Conservation (phyloP, 805 yeast species). For the Kodamaea restingae region DNA sequence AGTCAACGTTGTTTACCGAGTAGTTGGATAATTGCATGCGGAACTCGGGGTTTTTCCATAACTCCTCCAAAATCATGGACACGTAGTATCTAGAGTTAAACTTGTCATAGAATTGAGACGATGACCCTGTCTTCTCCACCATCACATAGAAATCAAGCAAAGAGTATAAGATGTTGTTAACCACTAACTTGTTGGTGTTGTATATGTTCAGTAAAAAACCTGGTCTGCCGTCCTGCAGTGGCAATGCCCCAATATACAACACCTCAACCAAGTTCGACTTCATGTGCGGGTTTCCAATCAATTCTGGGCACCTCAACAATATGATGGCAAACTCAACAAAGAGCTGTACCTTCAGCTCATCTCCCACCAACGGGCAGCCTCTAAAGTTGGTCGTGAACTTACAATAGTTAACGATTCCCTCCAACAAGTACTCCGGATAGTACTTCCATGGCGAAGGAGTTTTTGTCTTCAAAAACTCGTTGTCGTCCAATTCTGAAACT, state of each 20-base stretch:
- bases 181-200: conserved; percentile 58
- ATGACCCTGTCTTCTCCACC: conserved; percentile 94
- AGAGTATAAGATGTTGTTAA: conserved; percentile 69
- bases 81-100: conserved; percentile 87
- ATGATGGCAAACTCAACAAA: conserved; percentile 71
- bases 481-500: conserved; percentile 68
- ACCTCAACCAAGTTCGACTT: conserved; percentile 81
- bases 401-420: conserved; percentile 72
- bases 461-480: conserved; percentile 60
- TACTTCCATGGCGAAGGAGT: conserved; percentile 76
- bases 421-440: conserved; percentile 81
- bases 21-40: conserved; percentile 65
- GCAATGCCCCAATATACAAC: conserved; percentile 68
- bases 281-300: conserved; percentile 88
- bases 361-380: conserved; percentile 54
- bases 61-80: conserved; percentile 72
- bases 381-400: conserved; percentile 55
- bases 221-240: conserved; percentile 50
- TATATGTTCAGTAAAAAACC: conserved; percentile 74
- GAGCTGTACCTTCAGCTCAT: conserved; percentile 44
- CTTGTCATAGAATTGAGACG: conserved; percentile 93
- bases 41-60: conserved; percentile 75
- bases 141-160: conserved; percentile 87
- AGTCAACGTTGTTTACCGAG: conserved; percentile 66
- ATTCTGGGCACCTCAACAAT: conserved; percentile 77